A percentile compares a stretch with the other conserved stretches of the same genome.
Conservation (phyloP, 148 eudicot genomes). For the Persicaria tinctoria region DNA sequence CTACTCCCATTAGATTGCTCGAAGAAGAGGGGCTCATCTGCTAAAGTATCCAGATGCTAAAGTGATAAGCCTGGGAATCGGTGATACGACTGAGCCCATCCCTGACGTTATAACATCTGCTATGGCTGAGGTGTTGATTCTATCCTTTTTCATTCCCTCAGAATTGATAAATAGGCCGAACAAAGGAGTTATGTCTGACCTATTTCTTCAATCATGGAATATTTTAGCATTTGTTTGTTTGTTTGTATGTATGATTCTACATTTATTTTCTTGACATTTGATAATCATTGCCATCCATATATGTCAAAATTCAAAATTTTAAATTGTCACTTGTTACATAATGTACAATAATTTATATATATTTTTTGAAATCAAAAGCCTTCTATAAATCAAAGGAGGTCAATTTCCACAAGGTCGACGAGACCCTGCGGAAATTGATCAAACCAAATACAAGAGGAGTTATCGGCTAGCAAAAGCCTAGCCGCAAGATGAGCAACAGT, state of each 20-base stretch:
- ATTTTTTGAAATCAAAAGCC: no score
- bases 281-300: no score
- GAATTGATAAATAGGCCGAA: neutral
- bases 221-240: neutral
- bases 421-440: no score
- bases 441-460: no score
- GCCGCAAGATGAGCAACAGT: no score
- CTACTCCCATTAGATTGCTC: constrained; percentile 42
- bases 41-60: constrained; percentile 77
- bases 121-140: constrained; percentile 62
- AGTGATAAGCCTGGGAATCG: constrained; percentile 92
- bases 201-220: neutral
- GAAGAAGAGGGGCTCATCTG: constrained; percentile 69
- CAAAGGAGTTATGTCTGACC: neutral
- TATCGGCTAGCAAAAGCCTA: no score
- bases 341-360: no score
- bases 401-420: no score
- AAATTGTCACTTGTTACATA: no score
- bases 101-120: constrained; percentile 89
- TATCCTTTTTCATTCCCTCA: neutral
- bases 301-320: no score
- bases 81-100: constrained; percentile 91
- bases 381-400: no score
- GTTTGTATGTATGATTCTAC: neutral
- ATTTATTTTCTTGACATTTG: no score